These are phyloP conservation scores for Lolium multiflorum DNA, from an alignment of 176 grass and related monocot genomes.

Conservation along the genomic window DNA sequence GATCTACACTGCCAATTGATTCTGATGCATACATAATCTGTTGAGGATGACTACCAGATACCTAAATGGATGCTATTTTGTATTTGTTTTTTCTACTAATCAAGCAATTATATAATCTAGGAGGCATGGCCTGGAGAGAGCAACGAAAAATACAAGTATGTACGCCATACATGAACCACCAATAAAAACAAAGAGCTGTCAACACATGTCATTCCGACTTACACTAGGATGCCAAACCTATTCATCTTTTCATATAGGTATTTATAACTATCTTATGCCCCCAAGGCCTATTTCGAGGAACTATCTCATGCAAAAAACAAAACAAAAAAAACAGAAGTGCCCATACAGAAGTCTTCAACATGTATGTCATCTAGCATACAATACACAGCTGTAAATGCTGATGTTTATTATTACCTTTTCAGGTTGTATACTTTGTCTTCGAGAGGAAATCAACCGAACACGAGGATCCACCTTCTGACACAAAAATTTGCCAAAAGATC, in stretches of 20 bases:
- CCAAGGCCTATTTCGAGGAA: not conserved
- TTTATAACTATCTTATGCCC: not conserved
- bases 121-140: not conserved
- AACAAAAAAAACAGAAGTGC: not conserved
- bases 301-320: not conserved
- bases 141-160: not conserved
- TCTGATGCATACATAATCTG: constrained; percentile 21
- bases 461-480: constrained; percentile 87
- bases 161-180: not conserved
- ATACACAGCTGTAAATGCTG: not conserved
- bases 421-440: constrained; percentile 32
- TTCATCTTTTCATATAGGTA: not conserved
- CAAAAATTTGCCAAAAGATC: constrained; percentile 53
- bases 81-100: constrained; percentile 5
- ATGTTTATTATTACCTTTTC: constrained; percentile 52
- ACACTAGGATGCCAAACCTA: not conserved
- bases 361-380: not conserved
- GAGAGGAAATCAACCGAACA: constrained; percentile 68
- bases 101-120: constrained; percentile 13
- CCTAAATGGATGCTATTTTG: not conserved
- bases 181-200: not conserved
- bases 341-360: not conserved
- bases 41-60: not conserved
- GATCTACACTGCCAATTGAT: not conserved
- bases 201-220: not conserved